These are phyloP conservation scores for Naganishia vaughanmartiniae DNA, from an alignment of 768 basidiomycete species.

Conservation along the genomic window DNA sequence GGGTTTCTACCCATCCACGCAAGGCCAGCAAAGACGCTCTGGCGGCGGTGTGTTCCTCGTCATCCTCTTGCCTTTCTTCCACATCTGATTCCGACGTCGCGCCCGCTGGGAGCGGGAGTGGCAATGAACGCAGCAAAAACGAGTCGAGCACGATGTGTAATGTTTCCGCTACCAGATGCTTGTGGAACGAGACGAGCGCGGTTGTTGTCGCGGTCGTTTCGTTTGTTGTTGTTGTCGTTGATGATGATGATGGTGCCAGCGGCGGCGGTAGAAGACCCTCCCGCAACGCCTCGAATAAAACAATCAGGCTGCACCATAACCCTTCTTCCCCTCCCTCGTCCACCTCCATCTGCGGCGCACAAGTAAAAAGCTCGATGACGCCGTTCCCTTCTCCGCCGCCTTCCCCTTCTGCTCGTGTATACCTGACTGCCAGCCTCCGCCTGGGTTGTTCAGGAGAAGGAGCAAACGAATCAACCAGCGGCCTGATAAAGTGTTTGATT, in stretches of 20 bases:
- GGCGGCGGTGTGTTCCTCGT: too few species aligned
- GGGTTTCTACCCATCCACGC: neutral
- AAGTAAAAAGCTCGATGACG: neutral
- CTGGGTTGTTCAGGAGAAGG: too few species aligned
- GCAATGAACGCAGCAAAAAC: neutral
- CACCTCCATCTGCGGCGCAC: neutral
- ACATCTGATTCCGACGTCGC: too few species aligned
- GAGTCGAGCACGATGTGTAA: neutral
- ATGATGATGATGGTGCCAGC: neutral
- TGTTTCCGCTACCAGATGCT: constrained; percentile 5
- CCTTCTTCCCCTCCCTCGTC: neutral
- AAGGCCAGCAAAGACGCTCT: neutral
- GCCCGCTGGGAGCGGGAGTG: neutral
- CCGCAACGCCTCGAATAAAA: neutral
- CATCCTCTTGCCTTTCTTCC: neutral
- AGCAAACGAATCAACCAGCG: constrained; percentile 13
- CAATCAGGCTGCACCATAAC: neutral
- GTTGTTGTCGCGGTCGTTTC: neutral
- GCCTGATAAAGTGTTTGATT: constrained; percentile 7
- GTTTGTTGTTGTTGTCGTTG: neutral
- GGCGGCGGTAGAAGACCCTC: neutral
- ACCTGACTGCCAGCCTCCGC: neutral
- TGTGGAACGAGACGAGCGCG: neutral
- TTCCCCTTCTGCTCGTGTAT: neutral
- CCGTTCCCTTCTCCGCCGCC: neutral